Conservation (phyloP, 345 rosid species). For the Pseudoturritis turrita region DNA sequence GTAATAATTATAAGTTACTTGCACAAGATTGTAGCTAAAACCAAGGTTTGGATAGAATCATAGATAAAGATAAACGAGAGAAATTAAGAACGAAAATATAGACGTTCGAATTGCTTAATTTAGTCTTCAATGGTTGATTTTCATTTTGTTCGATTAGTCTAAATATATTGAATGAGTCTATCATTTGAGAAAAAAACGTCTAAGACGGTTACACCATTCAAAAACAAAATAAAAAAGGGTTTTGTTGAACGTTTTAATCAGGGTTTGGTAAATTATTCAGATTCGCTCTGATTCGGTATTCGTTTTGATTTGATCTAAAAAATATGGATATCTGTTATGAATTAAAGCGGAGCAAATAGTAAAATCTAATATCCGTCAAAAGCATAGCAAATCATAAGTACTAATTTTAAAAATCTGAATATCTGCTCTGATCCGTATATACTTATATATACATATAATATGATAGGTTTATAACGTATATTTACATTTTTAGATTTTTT, state of each 20-base stretch:
- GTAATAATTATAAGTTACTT: background rate
- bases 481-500: too few species aligned
- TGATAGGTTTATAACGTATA: too few species aligned
- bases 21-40: background rate
- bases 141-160: background rate
- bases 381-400: too few species aligned
- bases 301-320: too few species aligned
- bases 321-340: too few species aligned
- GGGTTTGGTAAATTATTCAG: too few species aligned
- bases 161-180: background rate
- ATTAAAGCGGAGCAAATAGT: too few species aligned
- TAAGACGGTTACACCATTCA: background rate
- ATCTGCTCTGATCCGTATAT: too few species aligned
- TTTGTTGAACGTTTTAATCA: background rate
- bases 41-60: background rate
- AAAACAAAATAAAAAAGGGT: background rate
- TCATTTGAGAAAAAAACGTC: background rate
- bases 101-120: background rate
- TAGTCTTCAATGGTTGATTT: background rate
- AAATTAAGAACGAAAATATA: background rate
- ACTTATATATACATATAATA: too few species aligned
- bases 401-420: too few species aligned
- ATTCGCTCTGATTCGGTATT: too few species aligned
- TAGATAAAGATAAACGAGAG: background rate
- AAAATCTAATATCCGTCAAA: too few species aligned